Base-by-base conservation (phyloP, 768 basidiomycete genomes). In the Podaxis rugospora region DNA sequence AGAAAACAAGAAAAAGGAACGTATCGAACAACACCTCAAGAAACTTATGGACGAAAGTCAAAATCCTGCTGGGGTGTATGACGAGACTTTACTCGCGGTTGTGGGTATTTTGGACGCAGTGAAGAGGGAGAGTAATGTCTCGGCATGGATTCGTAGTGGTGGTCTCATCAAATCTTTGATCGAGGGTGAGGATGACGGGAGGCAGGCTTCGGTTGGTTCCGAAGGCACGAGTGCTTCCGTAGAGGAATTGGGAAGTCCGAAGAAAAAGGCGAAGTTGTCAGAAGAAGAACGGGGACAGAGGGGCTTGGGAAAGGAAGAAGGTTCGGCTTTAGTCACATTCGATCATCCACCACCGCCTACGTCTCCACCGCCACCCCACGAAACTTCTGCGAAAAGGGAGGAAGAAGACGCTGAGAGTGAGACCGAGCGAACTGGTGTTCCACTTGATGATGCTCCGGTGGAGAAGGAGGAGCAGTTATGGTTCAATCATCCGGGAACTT, bases 101-200 rank as follows among this genome's bases (percentile, higher is more conserved):
- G 73, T 90, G 13, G 90, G 90, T 6, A 75, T 91, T 13, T 71
- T 92, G 23, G 86, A 89, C 51, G 75, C 72, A 13, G 63, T 86
- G 13, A 87, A 84, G 69, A 55, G 66, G 51, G 83, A 90, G 71
- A 76, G 72, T 58, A 90, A 87, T 64, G 81, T 91, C 23, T 84
- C 88, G 0, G 83, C 78, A 18, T 91, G 90, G 90, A 77, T 90
- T 58, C 77, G 80, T 16, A 65, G 68, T 28, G 87, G 87, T 1
- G 86, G 86, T 0, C 70, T 88, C 21, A 40, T 71, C 16, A 57
- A 54, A 2, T 60, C 63, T 9, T 40, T 60, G 16, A 51, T 32
- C 4, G 11, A 25, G n/a, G 42, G 47, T 4, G 37, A 23, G 14
- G 62, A 49, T 18, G 37, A 35, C 9, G 61, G 47, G 18, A 59